phyloP scores from a whole-genome alignment of 495 filamentous ascomycete species.

The Cercophora samala region DNA sequence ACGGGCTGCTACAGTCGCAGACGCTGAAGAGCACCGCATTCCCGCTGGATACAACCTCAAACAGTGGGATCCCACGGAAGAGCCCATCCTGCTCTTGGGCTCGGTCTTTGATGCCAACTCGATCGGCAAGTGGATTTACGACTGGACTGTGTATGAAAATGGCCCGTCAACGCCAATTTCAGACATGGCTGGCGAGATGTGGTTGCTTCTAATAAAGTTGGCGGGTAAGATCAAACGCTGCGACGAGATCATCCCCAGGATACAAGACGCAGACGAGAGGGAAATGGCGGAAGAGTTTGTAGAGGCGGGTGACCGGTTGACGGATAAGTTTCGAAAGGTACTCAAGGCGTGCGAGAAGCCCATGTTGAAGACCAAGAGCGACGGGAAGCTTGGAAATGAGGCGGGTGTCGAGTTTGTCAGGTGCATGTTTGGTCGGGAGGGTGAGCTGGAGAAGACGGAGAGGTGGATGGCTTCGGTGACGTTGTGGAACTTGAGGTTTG shows the following conservation, averaged over 20 bases:
- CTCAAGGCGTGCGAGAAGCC: slow-evolving; percentile 87
- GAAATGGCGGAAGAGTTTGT: slow-evolving; percentile 90
- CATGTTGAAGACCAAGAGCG: slow-evolving; percentile 63
- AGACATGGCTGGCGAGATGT: slow-evolving; percentile 90
- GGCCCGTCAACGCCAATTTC: slow-evolving; percentile 81
- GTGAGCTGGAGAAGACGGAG: slow-evolving; percentile 87
- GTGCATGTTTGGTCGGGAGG: slow-evolving; percentile 89
- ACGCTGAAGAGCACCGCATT: slow-evolving; percentile 76
- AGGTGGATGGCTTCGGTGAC: slow-evolving; percentile 87
- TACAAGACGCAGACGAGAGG: slow-evolving; percentile 64
- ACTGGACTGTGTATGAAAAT: slow-evolving; percentile 96
- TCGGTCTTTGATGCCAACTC: slow-evolving; percentile 98
- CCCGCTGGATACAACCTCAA: slow-evolving; percentile 91
- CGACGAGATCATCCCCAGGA: slow-evolving; percentile 72
- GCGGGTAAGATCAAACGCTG: slow-evolving; percentile 92
- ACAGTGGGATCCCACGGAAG: slow-evolving; percentile 96
- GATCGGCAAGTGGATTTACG: slow-evolving; percentile 98
- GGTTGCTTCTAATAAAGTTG: slow-evolving; percentile 93
- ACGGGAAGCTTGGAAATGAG: slow-evolving; percentile 80
- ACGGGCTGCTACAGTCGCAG: slow-evolving; percentile 76
- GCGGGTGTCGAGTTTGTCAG: slow-evolving; percentile 95
- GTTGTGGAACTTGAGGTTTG: slow-evolving; percentile 93
- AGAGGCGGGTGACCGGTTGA: slow-evolving; percentile 84
- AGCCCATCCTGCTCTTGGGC: slow-evolving; percentile 85
- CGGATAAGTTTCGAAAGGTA: slow-evolving; percentile 78